Evolutionary conservation across 2,329 filamentous ascomycete genomes (phyloP), one percentile per base, ranked within the genome.

Genomic region (Alternaria arborescens): DNA sequence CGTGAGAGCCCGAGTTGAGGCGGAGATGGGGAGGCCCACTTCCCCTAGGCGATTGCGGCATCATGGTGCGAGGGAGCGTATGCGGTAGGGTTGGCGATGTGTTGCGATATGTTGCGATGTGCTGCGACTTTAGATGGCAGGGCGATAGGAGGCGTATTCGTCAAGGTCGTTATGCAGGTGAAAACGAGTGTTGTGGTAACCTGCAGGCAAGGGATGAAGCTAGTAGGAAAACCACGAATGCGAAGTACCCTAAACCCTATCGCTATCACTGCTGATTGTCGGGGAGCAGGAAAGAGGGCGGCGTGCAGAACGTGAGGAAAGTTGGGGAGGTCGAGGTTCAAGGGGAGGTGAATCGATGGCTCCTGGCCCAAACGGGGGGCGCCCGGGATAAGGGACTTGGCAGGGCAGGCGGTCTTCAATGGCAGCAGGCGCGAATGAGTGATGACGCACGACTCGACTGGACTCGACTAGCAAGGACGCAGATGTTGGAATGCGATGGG

Each of bases 1-100:
- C 83, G 65, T 86, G 71, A 30, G 81, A 83, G 46, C 84, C 87
- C 26, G 87, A 89, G 71, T 90, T 89, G 65, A 90, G 82, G 58
- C 87, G 86, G 60, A 90, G 86, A 66, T 89, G 88, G 66, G 87
- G 87, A 63, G 84, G 80, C 52, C 68, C 70, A 48, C 74, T 70
- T 43, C 71, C 68, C 60, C 75, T 69, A 22, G 76, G 74, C 46
- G 77, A 77, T 62, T 65, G 70, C 44, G 70, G 70, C 62, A 70
- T 63, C 64, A 70, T 71, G 67, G 72, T 70, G 65, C 34, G 54
- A 73, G 68, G 65, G 72, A 76, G 62, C 62, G 71, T 74, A 72
- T 72, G 62, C 60, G 65, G 67, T 74, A 65, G 69, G 69, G 24
- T 26, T 26, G 24, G 24, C 24, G 24, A 26, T 26, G 24, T 26